phyloP scores from a whole-genome alignment of 2,329 filamentous ascomycete species.

The Apiospora aurea region DNA sequence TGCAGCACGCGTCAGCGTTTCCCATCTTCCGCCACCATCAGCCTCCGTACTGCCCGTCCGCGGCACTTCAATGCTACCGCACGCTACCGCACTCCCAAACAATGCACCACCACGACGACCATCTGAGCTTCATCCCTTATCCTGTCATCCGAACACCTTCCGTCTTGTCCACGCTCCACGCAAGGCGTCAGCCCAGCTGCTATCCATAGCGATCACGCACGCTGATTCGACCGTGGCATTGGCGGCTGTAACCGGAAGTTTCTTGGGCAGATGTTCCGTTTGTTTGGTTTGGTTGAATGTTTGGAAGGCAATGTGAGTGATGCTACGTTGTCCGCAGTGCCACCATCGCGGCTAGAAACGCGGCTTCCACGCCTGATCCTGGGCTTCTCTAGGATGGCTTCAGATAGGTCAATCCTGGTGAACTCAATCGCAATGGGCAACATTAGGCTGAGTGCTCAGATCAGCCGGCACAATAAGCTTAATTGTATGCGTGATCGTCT shows the following conservation, averaged over 20 bases:
- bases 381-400: neutral
- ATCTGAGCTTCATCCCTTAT: constrained; percentile 9
- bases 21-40: neutral
- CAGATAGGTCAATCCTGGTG: neutral
- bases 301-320: neutral
- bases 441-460: neutral
- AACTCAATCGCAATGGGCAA: neutral
- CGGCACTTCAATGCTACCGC: neutral
- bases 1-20: constrained; percentile 10
- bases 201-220: neutral
- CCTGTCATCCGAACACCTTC: constrained; percentile 3
- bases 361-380: neutral
- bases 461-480: constrained; percentile 10
- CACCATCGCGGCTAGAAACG: neutral
- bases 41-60: neutral
- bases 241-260: constrained; percentile 18
- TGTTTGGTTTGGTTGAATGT: constrained; percentile 9
- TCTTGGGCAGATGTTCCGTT: constrained; percentile 12
- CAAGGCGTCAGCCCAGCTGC: constrained; percentile 1
- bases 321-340: neutral
- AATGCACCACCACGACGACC: neutral
- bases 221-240: neutral
- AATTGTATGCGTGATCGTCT: neutral
- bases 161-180: neutral
- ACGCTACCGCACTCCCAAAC: neutral